Evolutionary conservation across 495 filamentous ascomycete genomes (phyloP), one percentile per base, ranked within the genome.

Genomic region (Clohesyomyces aquaticus): DNA sequence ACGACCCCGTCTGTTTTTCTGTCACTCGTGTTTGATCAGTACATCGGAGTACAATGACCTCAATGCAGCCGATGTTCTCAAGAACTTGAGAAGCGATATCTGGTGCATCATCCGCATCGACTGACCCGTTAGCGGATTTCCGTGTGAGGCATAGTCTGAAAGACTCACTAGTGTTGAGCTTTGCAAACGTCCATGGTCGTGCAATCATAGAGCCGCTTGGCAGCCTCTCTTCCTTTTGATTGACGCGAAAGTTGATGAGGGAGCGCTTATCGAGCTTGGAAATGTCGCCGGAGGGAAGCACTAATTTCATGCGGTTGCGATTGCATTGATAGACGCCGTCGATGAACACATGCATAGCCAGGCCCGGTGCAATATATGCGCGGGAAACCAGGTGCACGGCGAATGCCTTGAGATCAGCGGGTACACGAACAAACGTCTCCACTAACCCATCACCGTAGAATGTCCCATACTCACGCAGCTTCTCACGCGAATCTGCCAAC

Each of bases 321-420:
- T 82, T 82, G 70, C 76, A 77, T 59, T 82, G 79, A 56, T 79
- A 79, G 38, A 72, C 61, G 32, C 80, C 80, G 55, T 82, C 80
- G 26, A 81, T 81, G 68, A 72, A 82, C 27, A 81, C 77, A 56
- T 78, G 81, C 69, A 78, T 76, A 8, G 78, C 78, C 11, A 82
- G 49, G 4, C 80, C 80, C 26, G 74, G 68, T 12, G 78, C 77
- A 26, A 81, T 78, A 71, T 77, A 80, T 18, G 70, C 74, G 27
- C 72, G 42, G 1, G 77, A 76, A 16, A 53, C 61, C 9, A 82
- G 72, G 59, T 74, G 77, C 26, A 82, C 58, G n/a, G 63, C 68
- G 66, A 82, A 82, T 2, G 67, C 63, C 4, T 66, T 63, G 1
- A 67, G 67, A 14, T 55, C 56, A 27, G 69, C 46, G 16, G 79